Percentiles rank a stretch among this genome's conserved stretches.
These are phyloP conservation scores for Monosporozyma aerobia DNA, from an alignment of 805 yeast genomes.

Conservation along the genomic window DNA sequence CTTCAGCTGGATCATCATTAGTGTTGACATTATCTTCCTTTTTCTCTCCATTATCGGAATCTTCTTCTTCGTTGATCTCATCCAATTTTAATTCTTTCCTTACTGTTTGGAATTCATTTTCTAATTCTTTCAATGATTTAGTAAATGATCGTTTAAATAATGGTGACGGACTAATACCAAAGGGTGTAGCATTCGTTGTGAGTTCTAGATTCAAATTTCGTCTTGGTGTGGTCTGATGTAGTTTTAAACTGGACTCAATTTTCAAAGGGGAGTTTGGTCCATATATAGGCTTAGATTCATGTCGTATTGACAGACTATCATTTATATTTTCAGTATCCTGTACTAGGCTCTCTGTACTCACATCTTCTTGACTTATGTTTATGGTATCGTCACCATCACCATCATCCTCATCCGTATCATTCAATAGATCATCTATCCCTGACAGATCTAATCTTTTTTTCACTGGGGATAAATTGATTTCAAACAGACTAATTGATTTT, in stretches of 20 bases:
- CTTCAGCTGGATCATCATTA: neutral
- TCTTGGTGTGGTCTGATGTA: slow-evolving; percentile 1
- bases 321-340: neutral
- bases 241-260: slow-evolving; percentile 8
- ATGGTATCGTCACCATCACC: slow-evolving; percentile 2
- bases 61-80: neutral
- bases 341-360: neutral
- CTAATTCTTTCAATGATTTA: slow-evolving; percentile 20
- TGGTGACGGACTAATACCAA: slow-evolving; percentile 19
- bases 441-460: slow-evolving; percentile 7
- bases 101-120: slow-evolving; percentile 25
- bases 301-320: slow-evolving; percentile 1
- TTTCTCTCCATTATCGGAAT: neutral
- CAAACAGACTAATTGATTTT: slow-evolving; percentile 63
- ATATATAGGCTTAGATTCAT: slow-evolving; percentile 9
- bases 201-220: slow-evolving; percentile 6
- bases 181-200: slow-evolving; percentile 18
- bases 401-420: slow-evolving; percentile 12
- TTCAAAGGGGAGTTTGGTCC: slow-evolving; percentile 27
- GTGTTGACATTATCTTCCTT: neutral
- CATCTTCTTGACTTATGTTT: neutral
- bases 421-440: slow-evolving; percentile 7
- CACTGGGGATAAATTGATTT: slow-evolving; percentile 33
- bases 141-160: slow-evolving; percentile 21
- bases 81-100: slow-evolving; percentile 3